Base-by-base conservation (phyloP, 495 filamentous ascomycete species). In the Alectoria sarmentosa region DNA sequence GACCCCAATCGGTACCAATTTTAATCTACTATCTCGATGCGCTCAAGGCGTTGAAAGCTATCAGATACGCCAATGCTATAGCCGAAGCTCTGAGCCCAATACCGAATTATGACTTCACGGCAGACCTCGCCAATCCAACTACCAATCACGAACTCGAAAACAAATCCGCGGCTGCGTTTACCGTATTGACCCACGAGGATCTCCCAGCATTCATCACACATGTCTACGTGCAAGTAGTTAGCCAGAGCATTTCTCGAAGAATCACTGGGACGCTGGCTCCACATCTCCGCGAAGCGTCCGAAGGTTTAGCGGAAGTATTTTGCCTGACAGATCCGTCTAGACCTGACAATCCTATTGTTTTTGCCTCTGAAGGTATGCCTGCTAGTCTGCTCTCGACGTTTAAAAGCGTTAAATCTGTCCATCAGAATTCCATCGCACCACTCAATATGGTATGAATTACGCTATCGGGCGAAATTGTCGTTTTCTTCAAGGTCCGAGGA, bases 281-380 rank as follows among this genome's bases (percentile, higher is more conserved):
- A 11, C 75, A 84, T 78, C 79, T 85, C 55, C 78, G 77, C 60
- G 83, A 80, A 72, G 79, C 86, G 17, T 87, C 86, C 3, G 88
- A 91, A 70, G 88, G 89, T 6, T 68, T 92, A 46, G 87, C 86
- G 0, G 88, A 91, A 68, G 86, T 88, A 0, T 92, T 91, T 67
- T 92, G 88, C 71, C 74, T 92, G 66, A 89, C 88, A 4, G 90
- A 93, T 74, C 88, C 89, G 5, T 86, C 85, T 23, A 77, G 88
- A 65, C 78, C 81, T 6, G 89, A 88, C 69, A 90, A 91, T 72
- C 90, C 88, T 1, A 88, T 93, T 65, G 83, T 92, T 4, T 91
- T 91, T 76, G 85, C 87, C 30, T 90, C 87, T 4, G 84, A 90
- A 79, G 88, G 87, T 89, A 76, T 38, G 76, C 74, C 30, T 6